phyloP scores from a whole-genome alignment of 2,329 filamentous ascomycete genomes.

The Parastagonospora nodorum region DNA sequence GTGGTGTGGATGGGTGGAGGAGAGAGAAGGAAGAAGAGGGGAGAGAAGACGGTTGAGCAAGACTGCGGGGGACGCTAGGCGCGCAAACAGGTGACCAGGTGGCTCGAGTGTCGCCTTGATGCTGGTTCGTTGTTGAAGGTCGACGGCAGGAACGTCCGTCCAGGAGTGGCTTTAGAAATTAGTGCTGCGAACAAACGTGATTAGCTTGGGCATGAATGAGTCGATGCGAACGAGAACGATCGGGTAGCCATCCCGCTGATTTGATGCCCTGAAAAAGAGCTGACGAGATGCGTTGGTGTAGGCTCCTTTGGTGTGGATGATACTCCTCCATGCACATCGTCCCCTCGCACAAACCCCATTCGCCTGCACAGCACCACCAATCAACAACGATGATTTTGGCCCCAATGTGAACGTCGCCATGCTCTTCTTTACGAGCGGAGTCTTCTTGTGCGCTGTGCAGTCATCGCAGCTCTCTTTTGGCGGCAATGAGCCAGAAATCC shows the following conservation, averaged over 20 bases:
- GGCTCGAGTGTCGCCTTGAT: constrained; percentile 13
- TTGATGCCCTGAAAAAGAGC: too few species aligned
- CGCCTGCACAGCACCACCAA: too few species aligned
- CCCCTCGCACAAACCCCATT: too few species aligned
- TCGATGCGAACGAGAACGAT: background rate
- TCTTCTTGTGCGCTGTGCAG: too few species aligned
- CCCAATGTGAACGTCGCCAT: too few species aligned
- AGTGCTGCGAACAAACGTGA: constrained; percentile 23
- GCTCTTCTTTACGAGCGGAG: too few species aligned
- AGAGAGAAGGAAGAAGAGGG: constrained; percentile 8
- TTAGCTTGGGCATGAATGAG: constrained; percentile 18
- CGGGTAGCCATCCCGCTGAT: background rate
- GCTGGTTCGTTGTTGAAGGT: constrained; percentile 17
- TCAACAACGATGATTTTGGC: too few species aligned
- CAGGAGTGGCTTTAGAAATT: constrained; percentile 31
- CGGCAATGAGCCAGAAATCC: too few species aligned
- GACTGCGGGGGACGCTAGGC: constrained; percentile 10
- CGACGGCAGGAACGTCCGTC: constrained; percentile 23
- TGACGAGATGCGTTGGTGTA: background rate
- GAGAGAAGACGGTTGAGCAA: constrained; percentile 8
- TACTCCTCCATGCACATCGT: too few species aligned
- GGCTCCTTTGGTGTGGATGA: background rate
- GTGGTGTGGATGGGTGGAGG: constrained; percentile 1
- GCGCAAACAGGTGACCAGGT: constrained; percentile 17
- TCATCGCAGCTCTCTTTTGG: too few species aligned